Conservation (phyloP, 2,329 filamentous ascomycete species). For the Periconia digitata region DNA sequence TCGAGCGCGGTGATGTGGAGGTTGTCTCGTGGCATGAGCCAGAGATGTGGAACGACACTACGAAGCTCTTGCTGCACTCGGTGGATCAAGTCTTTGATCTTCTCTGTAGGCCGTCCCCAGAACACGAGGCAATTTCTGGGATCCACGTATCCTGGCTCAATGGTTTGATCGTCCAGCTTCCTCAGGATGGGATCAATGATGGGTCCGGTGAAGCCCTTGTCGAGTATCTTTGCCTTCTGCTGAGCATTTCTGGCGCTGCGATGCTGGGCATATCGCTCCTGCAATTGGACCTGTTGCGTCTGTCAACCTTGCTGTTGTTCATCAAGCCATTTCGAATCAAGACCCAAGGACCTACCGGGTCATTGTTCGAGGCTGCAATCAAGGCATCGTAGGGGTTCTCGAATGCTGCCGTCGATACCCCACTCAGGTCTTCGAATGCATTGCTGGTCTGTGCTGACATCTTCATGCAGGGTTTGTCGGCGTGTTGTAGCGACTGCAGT, state of each 20-base stretch:
- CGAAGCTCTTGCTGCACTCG: conserved; percentile 69
- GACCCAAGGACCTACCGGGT: conserved; percentile 63
- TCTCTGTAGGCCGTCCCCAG: conserved; percentile 80
- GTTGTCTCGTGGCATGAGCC: conserved; percentile 78
- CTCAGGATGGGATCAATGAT: conserved; percentile 75
- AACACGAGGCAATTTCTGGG: conserved; percentile 80
- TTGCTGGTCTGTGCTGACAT: conserved; percentile 19
- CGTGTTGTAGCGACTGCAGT: no score
- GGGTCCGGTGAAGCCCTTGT: conserved; percentile 67
- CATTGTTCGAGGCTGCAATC: conserved; percentile 66
- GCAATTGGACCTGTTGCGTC: conserved; percentile 61
- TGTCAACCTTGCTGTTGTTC: no score
- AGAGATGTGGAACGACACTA: conserved; percentile 67
- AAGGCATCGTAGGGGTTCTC: conserved; percentile 78
- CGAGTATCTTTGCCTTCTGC: conserved; percentile 73
- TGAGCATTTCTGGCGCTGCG: conserved; percentile 73
- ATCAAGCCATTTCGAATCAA: not conserved
- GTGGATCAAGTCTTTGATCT: conserved; percentile 67
- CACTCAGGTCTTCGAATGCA: conserved; percentile 45
- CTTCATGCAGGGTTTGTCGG: no score
- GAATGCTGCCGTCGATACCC: conserved; percentile 39
- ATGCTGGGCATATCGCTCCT: conserved; percentile 72
- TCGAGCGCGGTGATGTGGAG: conserved; percentile 88
- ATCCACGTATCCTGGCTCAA: conserved; percentile 72
- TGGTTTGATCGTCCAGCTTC: conserved; percentile 64